phyloP scores from a whole-genome alignment of 805 yeast genomes.

The Zygoascus bituminiphila region DNA sequence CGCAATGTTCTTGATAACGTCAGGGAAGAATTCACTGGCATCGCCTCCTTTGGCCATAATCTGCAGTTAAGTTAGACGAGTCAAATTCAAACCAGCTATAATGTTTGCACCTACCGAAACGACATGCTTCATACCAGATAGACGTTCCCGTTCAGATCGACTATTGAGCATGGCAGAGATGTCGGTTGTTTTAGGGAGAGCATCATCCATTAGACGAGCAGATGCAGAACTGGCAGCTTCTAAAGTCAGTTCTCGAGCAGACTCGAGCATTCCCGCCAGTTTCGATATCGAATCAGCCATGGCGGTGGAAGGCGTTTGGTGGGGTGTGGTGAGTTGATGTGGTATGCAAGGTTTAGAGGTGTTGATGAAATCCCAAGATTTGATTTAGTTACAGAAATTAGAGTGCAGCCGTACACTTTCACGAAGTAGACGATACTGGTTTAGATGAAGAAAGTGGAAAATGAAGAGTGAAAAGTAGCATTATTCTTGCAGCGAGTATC shows the following conservation, averaged over 20 bases:
- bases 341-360: too few species aligned
- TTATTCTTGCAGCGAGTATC: too few species aligned
- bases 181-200: slow-evolving; percentile 53
- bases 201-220: slow-evolving; percentile 54
- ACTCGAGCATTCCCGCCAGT: slow-evolving; percentile 65
- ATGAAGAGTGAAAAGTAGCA: too few species aligned
- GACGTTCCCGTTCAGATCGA: slow-evolving; percentile 54
- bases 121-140: slow-evolving; percentile 52
- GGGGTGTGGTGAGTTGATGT: too few species aligned
- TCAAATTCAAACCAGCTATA: neutral
- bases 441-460: too few species aligned
- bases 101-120: slow-evolving; percentile 19
- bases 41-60: slow-evolving; percentile 33
- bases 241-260: slow-evolving; percentile 68
- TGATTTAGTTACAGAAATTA: neutral
- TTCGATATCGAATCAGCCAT: slow-evolving; percentile 55
- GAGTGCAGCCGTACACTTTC: too few species aligned
- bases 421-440: too few species aligned
- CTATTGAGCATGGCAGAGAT: slow-evolving; percentile 60
- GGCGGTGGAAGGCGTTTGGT: neutral
- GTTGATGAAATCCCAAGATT: neutral
- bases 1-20: slow-evolving; percentile 80
- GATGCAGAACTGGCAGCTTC: slow-evolving; percentile 81
- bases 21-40: slow-evolving; percentile 56
- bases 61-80: slow-evolving; percentile 7